phyloP scores from a whole-genome alignment of 345 rosid species.

The Euphorbia pulcherrima region DNA sequence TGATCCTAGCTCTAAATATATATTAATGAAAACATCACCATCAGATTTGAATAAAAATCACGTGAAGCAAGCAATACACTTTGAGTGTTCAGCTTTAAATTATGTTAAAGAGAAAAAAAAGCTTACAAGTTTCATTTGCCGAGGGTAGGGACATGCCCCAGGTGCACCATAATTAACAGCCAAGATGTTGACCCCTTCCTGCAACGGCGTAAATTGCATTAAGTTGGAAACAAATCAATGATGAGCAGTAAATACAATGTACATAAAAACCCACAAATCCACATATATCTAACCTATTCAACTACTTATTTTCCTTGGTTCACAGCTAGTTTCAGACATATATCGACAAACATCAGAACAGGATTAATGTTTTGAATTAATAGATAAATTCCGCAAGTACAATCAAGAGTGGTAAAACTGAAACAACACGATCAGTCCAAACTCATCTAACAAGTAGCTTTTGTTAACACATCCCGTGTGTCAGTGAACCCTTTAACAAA shows the following conservation, averaged over 20 bases:
- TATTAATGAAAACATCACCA: background rate
- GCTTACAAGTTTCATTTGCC: slow-evolving; percentile 69
- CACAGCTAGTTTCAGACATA: background rate
- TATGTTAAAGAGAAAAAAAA: slow-evolving; percentile 1
- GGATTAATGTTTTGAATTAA: background rate
- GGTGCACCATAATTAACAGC: slow-evolving; percentile 83
- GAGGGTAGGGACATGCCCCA: slow-evolving; percentile 73
- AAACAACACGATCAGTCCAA: background rate
- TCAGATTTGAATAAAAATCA: background rate
- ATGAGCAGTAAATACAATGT: background rate
- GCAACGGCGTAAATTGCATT: slow-evolving; percentile 18
- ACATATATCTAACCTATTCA: background rate
- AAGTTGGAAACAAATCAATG: background rate
- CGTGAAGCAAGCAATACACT: background rate
- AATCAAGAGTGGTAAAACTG: background rate
- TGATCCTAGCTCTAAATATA: background rate
- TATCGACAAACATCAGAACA: background rate
- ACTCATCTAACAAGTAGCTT: background rate
- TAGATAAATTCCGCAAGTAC: no score
- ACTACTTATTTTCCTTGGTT: no score
- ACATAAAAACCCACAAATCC: background rate
- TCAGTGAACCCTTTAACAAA: background rate
- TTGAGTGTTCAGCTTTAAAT: background rate
- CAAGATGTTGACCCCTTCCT: slow-evolving; percentile 79
- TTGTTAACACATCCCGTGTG: background rate